Conservation (phyloP, 805 yeast genomes). For the Candida railenensis region DNA sequence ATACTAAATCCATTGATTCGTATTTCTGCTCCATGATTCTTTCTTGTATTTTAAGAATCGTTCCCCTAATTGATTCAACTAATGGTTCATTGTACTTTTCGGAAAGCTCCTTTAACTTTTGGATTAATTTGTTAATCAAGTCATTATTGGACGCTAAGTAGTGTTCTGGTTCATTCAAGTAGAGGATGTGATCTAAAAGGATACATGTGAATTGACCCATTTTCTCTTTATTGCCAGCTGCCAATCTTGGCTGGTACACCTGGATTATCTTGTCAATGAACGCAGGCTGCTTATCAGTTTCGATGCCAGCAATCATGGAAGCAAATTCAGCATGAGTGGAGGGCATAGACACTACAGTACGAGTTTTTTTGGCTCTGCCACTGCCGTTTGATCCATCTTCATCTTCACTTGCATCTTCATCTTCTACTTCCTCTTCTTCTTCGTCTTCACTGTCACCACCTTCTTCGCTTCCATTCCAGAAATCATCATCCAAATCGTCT, state of each 20-base stretch:
- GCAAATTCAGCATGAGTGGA: conserved; percentile 26
- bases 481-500: conserved; percentile 66
- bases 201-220: conserved; percentile 63
- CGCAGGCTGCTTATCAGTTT: conserved; percentile 40
- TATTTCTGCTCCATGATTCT: conserved; percentile 35
- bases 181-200: conserved; percentile 60
- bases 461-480: conserved; percentile 51
- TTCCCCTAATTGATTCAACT: conserved; percentile 59
- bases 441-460: conserved; percentile 48
- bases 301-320: conserved; percentile 40
- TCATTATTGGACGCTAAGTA: conserved; percentile 16
- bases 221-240: conserved; percentile 77
- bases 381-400: conserved; percentile 9
- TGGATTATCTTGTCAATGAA: conserved; percentile 56
- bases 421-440: conserved; percentile 28
- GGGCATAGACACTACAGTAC: conserved; percentile 26
- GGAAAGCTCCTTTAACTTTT: conserved; percentile 54
- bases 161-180: conserved; percentile 40
- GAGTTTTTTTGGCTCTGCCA: conserved; percentile 10
- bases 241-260: conserved; percentile 71
- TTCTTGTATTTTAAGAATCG: conserved; percentile 53
- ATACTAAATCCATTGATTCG: conserved; percentile 50
- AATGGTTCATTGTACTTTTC: conserved; percentile 64
- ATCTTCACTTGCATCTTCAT: conserved; percentile 18
- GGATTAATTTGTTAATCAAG: conserved; percentile 42